Evolutionary conservation across 441 rosid species (phyloP), one percentile per base, ranked within the genome.

Genomic region (Arabidopsis lyrata): DNA sequence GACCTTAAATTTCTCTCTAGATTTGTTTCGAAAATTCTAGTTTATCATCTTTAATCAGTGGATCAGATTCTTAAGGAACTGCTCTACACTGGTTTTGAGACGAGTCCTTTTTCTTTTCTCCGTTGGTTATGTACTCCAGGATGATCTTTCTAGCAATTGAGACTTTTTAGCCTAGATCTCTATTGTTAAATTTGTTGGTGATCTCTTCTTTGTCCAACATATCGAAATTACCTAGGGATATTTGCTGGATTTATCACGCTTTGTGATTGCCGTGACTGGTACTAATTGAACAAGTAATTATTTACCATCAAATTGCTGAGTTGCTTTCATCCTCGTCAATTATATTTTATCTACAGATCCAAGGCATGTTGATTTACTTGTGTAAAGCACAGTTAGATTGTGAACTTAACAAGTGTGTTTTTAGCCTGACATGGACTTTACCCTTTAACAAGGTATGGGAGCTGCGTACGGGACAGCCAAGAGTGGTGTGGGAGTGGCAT

Each of bases 401-500:
- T 29, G 77, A 44, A 55, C 29, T 72, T 29, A 66, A 2, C 24
- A 36, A 39, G 13, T 67, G 59, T 53, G 50, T 60, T 34, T 8
- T 27, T 62, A 44, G 44, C 29, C 35, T 75, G 69, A 75, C 42
- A 8, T 45, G 42, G 44, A 13, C 10, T 15, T 56, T 16, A 63
- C 68, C 71, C 29, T 16, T 31, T 63, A 5, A 22, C 27, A 47
- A 74, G 81, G 80, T 16, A 78, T 78, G 81, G 81, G 81, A 74
- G 81, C 78, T 31, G 81, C 78, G 6, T 78, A 78, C 31, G 76
- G 78, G 6, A 74, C 81, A 2, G 78, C 78, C 14, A 78, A 74
- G 76, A 78, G 81, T 63, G 81, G 81, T n/a, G 81, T 78, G 0
- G 81, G 78, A 14, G 81, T 78, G 59, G 81, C 81, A 22, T 78